Percentiles rank a stretch among this genome's conserved stretches.
phyloP scores from a whole-genome alignment of 139 green algal genomes.

The Yamagishiella unicocca region DNA sequence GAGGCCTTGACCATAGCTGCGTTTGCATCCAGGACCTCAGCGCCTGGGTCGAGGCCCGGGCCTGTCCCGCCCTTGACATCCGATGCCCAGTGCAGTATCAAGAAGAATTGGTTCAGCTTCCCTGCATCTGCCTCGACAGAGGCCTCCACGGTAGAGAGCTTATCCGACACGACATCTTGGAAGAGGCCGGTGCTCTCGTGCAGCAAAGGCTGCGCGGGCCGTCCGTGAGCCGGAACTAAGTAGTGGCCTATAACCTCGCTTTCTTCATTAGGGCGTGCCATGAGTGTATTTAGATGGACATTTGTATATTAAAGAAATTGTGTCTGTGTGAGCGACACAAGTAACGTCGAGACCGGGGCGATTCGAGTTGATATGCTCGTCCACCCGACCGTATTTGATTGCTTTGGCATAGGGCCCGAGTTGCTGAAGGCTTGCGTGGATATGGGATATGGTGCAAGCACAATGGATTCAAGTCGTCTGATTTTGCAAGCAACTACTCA shows the following conservation, averaged over 20 bases:
- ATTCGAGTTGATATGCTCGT: not conserved
- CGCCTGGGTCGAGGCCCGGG: not conserved
- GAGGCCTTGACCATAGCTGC: slow-evolving; percentile 30
- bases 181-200: slow-evolving; percentile 58
- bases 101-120: slow-evolving; percentile 48
- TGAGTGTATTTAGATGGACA: not conserved
- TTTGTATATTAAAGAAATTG: not conserved
- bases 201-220: slow-evolving; percentile 52
- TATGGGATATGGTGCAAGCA: too few relatives aligned
- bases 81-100: slow-evolving; percentile 47
- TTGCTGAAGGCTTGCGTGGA: too few relatives aligned
- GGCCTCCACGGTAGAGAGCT: slow-evolving; percentile 40
- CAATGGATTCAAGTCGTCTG: too few relatives aligned
- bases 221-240: slow-evolving; percentile 39
- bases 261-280: slow-evolving; percentile 10
- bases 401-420: too few relatives aligned
- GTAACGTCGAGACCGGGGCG: not conserved
- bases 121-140: slow-evolving; percentile 36
- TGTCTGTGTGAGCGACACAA: not conserved
- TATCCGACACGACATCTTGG: slow-evolving; percentile 56
- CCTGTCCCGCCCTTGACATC: not conserved
- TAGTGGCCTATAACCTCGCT: slow-evolving; percentile 64
- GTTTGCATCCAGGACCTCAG: not conserved
- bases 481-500: too few relatives aligned
- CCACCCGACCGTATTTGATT: not conserved